Evolutionary conservation across 768 basidiomycete species (phyloP), one percentile per base, ranked within the genome.

Genomic region (Leucocoprinus sp.): DNA sequence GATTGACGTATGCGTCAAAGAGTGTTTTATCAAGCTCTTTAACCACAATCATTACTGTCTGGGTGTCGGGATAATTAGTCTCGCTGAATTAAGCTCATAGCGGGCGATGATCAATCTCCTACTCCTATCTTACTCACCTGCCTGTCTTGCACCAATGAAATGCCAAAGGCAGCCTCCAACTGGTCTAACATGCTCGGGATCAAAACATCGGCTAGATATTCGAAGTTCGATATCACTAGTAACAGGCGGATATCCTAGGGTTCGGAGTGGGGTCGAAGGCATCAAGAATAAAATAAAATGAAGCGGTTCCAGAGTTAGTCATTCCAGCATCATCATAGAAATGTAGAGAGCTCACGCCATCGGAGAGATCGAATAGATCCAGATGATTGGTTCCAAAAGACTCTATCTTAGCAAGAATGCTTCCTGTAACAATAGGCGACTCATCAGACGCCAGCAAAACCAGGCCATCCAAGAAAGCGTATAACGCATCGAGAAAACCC

Each of bases 161-260:
- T 69, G 31, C 81, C 81, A 56, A 93, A 82, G 3, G 82, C 78
- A 41, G 66, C 75, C 60, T 93, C 86, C 24, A 97, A 73, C 54
- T 92, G 84, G 42, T 68, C 72, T 38, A 92, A 72, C 78, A 97
- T 83, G 49, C 67, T 76, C 0, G 92, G 90, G 18, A 97, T 76
- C 26, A 87, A 64, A 0, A 67, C 64, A 45, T 74, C 74, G 45
- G 79, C 77, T 21, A 99, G 71, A 54, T 89, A 75, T 9, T 75
- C 76, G 53, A 98, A 80, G 60, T 98, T 97, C 12, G 91, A 89
- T 24, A 97, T 71, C 33, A 96, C 90, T 31, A 97, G 68, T 12
- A 99, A 72, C 37, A 93, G 70, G 36, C 95, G 80, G 11, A 76
- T 85, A 57, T 95, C 87, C 93, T 96, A 51, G 15, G 39, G 9